A percentile compares a stretch with the other conserved stretches of the same genome.
Evolutionary conservation across 352 stramenopile species (phyloP).

Genomic region (Phytopythium chamaehyphon): DNA sequence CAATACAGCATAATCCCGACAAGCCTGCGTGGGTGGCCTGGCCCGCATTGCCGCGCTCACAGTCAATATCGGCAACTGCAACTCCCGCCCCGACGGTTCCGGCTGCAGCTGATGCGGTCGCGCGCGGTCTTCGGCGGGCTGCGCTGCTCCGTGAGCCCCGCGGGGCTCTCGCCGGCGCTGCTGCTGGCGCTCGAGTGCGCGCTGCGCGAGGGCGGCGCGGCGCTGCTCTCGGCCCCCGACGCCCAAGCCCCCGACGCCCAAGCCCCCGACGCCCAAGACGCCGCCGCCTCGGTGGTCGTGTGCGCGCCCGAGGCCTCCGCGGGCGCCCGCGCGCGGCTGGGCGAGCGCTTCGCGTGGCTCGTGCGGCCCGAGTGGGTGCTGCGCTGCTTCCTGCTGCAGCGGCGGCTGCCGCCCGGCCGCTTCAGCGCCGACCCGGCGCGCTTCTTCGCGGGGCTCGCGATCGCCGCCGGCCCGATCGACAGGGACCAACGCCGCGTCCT

Average conservation of each 20-base stretch:
- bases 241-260: too few relatives aligned
- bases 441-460: constrained; percentile 74
- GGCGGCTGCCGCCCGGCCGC: constrained; percentile 51
- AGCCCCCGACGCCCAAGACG: too few relatives aligned
- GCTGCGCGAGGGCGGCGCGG: constrained; percentile 57
- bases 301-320: constrained; percentile 54
- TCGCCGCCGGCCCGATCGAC: constrained; percentile 65
- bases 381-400: constrained; percentile 62
- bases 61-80: too few relatives aligned
- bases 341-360: constrained; percentile 67
- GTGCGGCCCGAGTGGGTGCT: constrained; percentile 82
- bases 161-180: constrained; percentile 31
- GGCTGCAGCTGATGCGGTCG: constrained; percentile 27
- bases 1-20: too few relatives aligned
- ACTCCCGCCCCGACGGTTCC: neutral
- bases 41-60: too few relatives aligned
- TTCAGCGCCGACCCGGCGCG: constrained; percentile 76
- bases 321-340: constrained; percentile 38
- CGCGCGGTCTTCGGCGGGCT: constrained; percentile 41
- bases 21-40: too few relatives aligned
- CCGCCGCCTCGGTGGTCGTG: constrained; percentile 57
- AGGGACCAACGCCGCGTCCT: constrained; percentile 81
- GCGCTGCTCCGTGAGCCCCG: constrained; percentile 50
- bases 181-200: constrained; percentile 50
- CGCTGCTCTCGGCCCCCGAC: too few relatives aligned